Conservation (phyloP, 805 yeast species). For the Clavispora fructus region DNA sequence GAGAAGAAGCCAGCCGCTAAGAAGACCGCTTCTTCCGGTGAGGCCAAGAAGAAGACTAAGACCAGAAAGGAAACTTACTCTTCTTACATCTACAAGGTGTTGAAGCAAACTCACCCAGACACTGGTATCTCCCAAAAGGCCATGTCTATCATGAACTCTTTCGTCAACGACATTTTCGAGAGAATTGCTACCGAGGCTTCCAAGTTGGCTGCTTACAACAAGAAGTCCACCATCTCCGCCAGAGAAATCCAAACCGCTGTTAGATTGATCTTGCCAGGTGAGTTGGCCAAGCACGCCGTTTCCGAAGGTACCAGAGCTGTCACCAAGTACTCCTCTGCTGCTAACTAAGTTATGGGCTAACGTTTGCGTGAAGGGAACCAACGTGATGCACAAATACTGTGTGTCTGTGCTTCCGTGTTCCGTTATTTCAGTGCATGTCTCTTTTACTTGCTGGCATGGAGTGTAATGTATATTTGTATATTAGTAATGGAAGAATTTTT, state of each 20-base stretch:
- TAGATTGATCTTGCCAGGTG: constrained; percentile 37
- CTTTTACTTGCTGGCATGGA: constrained; percentile 12
- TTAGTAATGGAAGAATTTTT: constrained; percentile 17
- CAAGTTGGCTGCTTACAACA: constrained; percentile 37
- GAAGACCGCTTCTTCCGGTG: constrained; percentile 28
- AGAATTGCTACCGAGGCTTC: constrained; percentile 35
- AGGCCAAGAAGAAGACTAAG: constrained; percentile 32
- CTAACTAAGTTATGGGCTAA: constrained; percentile 20
- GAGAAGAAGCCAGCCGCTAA: constrained; percentile 37
- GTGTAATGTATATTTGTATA: constrained; percentile 19
- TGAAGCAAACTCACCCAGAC: constrained; percentile 37
- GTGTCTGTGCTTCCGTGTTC: constrained; percentile 10
- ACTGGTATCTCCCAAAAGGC: constrained; percentile 37
- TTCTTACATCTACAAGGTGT: constrained; percentile 34
- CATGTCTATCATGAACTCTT: constrained; percentile 36
- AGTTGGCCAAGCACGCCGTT: constrained; percentile 37
- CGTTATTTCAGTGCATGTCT: constrained; percentile 14
- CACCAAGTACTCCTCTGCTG: constrained; percentile 35
- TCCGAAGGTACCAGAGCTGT: constrained; percentile 38
- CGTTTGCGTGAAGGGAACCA: constrained; percentile 5
- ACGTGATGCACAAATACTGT: constrained; percentile 10
- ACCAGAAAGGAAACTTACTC: constrained; percentile 36
- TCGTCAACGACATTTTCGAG: constrained; percentile 34
- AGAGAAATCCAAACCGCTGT: constrained; percentile 36
- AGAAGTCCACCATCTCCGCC: constrained; percentile 35